phyloP scores from a whole-genome alignment of 257 asterid species.

The Vinca minor region DNA sequence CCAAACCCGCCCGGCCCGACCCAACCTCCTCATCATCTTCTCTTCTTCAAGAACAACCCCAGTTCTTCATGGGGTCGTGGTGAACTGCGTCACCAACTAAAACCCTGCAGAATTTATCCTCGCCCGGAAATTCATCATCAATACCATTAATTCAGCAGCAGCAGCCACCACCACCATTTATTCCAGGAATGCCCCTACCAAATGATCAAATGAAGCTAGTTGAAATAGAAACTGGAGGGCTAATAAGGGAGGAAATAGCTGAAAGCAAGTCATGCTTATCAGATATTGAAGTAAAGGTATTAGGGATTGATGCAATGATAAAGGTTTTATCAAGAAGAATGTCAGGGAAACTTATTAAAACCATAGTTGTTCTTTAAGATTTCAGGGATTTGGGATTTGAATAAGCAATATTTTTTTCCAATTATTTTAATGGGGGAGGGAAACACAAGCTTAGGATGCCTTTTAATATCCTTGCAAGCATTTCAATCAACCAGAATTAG shows the following conservation, averaged over 20 bases:
- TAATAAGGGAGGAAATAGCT: constrained; percentile 48
- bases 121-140: constrained; percentile 29
- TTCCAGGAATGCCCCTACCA: constrained; percentile 32
- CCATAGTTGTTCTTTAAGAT: constrained; percentile 85
- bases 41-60: too few relatives aligned
- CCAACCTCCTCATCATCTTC: too few relatives aligned
- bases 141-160: constrained; percentile 20
- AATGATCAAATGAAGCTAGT: constrained; percentile 30
- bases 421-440: too few relatives aligned
- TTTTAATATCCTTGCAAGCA: too few relatives aligned
- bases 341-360: constrained; percentile 59
- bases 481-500: too few relatives aligned
- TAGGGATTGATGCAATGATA: constrained; percentile 74
- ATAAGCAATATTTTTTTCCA: too few relatives aligned
- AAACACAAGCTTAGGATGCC: too few relatives aligned
- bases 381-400: too few relatives aligned
- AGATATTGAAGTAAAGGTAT: constrained; percentile 75
- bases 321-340: constrained; percentile 75
- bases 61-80: too few relatives aligned
- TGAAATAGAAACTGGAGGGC: constrained; percentile 34
- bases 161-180: constrained; percentile 31
- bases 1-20: too few relatives aligned
- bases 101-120: too few relatives aligned
- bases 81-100: too few relatives aligned
- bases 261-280: constrained; percentile 82